These are phyloP conservation scores for Kazachstania viticola DNA, from an alignment of 805 yeast species.

Conservation along the genomic window DNA sequence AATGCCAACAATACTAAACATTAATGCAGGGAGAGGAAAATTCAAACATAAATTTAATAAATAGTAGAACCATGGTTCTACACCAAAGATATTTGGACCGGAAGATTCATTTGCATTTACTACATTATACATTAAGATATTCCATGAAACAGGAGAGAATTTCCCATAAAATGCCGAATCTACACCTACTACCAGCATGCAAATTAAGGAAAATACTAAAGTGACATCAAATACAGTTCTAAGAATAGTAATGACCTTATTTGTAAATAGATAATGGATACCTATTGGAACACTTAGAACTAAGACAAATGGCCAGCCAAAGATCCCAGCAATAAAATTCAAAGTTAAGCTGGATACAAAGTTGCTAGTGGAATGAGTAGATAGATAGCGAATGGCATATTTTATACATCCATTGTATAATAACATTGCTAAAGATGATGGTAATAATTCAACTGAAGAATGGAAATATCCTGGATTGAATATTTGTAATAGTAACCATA, in stretches of 20 bases:
- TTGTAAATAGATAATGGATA: constrained; percentile 25
- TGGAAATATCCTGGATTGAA: constrained; percentile 78
- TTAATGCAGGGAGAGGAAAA: constrained; percentile 39
- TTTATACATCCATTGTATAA: constrained; percentile 26
- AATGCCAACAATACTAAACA: constrained; percentile 23
- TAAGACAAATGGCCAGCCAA: constrained; percentile 88
- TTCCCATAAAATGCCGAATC: constrained; percentile 57
- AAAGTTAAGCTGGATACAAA: constrained; percentile 20
- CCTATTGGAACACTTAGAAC: constrained; percentile 53
- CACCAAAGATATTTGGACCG: constrained; percentile 88
- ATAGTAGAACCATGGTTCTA: constrained; percentile 70
- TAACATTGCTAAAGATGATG: constrained; percentile 66
- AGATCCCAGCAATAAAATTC: constrained; percentile 49
- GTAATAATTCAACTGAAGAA: constrained; percentile 76
- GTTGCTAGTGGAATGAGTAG: constrained; percentile 12
- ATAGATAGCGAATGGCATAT: constrained; percentile 19
- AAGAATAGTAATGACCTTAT: constrained; percentile 16
- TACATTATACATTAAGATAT: constrained; percentile 77
- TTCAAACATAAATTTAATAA: constrained; percentile 56
- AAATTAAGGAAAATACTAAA: constrained; percentile 10
- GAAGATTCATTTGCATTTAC: constrained; percentile 46
- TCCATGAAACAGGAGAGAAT: constrained; percentile 60
- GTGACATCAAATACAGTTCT: constrained; percentile 20
- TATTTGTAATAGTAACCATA: constrained; percentile 53
- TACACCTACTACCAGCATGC: constrained; percentile 21